Conservation (phyloP, 768 basidiomycete species). For the Pisolithus sp. region DNA sequence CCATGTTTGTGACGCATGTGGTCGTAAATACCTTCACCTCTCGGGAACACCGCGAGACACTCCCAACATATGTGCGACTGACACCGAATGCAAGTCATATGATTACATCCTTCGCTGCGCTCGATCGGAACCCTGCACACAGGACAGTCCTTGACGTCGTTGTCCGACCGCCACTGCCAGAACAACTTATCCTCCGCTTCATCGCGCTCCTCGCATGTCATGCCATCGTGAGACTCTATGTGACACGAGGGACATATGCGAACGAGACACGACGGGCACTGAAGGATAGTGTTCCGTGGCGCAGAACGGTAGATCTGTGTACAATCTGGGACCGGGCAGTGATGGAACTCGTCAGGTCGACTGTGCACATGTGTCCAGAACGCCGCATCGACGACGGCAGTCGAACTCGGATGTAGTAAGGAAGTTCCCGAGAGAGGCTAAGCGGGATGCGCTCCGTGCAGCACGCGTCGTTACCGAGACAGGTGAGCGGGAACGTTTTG, state of each 20-base stretch:
- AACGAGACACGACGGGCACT: constrained; percentile 65
- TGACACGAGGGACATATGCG: constrained; percentile 65
- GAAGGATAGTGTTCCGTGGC: constrained; percentile 43
- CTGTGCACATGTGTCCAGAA: constrained; percentile 56
- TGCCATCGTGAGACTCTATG: constrained; percentile 56
- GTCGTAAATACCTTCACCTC: constrained; percentile 65
- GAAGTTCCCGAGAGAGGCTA: constrained; percentile 39
- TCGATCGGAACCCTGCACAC: constrained; percentile 67
- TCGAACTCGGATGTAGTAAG: constrained; percentile 50
- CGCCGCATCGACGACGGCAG: constrained; percentile 48
- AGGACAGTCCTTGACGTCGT: constrained; percentile 73
- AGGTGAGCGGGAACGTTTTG: constrained; percentile 63
- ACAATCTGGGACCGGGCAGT: constrained; percentile 79
- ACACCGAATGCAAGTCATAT: constrained; percentile 73
- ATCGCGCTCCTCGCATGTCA: constrained; percentile 56
- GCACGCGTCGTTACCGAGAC: constrained; percentile 57
- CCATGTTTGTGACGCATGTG: constrained; percentile 72
- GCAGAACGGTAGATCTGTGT: constrained; percentile 62
- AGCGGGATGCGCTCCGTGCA: constrained; percentile 57
- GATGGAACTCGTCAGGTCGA: constrained; percentile 56
- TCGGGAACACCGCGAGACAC: constrained; percentile 64
- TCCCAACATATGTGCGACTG: constrained; percentile 79
- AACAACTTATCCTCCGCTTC: constrained; percentile 49
- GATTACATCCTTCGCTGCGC: constrained; percentile 71
- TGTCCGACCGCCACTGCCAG: constrained; percentile 52